phyloP scores from a whole-genome alignment of 2,329 filamentous ascomycete genomes.

The Sclerotinia nivalis region DNA sequence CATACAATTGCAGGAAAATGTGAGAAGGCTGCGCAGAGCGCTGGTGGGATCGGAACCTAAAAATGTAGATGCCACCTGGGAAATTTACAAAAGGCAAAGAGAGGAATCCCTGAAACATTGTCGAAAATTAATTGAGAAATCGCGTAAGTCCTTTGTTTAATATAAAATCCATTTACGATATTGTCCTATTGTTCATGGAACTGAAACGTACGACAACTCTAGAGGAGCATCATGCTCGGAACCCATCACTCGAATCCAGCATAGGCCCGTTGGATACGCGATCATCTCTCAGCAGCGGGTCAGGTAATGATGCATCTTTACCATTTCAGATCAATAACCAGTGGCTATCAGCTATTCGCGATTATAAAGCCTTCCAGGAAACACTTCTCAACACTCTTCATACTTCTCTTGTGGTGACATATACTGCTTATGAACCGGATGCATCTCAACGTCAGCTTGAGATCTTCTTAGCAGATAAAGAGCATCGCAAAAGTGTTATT shows the following conservation, averaged over 20 bases:
- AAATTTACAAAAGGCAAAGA: conserved; percentile 47
- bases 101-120: conserved; percentile 48
- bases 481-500: conserved; percentile 47
- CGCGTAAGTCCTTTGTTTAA: conserved; percentile 38
- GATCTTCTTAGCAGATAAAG: conserved; percentile 46
- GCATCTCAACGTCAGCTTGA: conserved; percentile 48
- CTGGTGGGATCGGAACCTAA: conserved; percentile 32
- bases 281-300: conserved; percentile 31
- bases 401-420: conserved; percentile 48
- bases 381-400: conserved; percentile 46
- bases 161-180: neutral
- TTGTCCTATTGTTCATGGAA: neutral
- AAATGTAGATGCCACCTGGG: conserved; percentile 48
- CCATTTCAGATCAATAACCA: conserved; percentile 33
- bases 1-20: conserved; percentile 38
- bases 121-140: conserved; percentile 45
- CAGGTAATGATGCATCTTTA: conserved; percentile 37
- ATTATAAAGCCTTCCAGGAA: conserved; percentile 50
- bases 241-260: conserved; percentile 32
- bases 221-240: conserved; percentile 31
- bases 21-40: conserved; percentile 33
- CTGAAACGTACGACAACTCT: neutral
- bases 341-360: conserved; percentile 46
- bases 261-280: conserved; percentile 33
- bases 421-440: conserved; percentile 49